These are phyloP conservation scores for Lipomyces chichibuensis DNA, from an alignment of 805 yeast genomes.

Conservation along the genomic window DNA sequence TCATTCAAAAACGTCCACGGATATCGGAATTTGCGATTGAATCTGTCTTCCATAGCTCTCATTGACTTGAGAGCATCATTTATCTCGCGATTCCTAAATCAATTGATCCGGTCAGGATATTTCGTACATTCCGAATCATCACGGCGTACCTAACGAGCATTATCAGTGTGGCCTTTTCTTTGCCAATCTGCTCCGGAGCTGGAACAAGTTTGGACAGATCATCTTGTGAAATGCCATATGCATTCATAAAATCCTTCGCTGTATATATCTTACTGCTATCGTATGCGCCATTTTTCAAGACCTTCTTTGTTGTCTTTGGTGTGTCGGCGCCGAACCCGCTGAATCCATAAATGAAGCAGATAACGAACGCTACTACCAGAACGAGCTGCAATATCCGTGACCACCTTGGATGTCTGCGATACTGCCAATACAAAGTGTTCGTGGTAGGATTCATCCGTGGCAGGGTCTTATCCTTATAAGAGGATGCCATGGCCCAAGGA, in stretches of 20 bases:
- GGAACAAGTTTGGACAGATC: slow-evolving; percentile 24
- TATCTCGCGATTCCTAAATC: slow-evolving; percentile 60
- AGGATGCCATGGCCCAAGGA: neutral
- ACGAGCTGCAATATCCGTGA: slow-evolving; percentile 9
- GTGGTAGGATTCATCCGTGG: slow-evolving; percentile 13
- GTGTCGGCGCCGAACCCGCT: slow-evolving; percentile 7
- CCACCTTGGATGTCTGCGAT: slow-evolving; percentile 13
- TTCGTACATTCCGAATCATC: neutral
- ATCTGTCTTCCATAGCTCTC: slow-evolving; percentile 73
- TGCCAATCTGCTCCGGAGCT: slow-evolving; percentile 45
- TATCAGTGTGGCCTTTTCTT: slow-evolving; percentile 80
- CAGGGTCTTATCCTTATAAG: slow-evolving; percentile 23
- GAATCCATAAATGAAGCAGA: slow-evolving; percentile 12
- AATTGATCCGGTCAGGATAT: neutral
- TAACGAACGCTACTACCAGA: slow-evolving; percentile 10
- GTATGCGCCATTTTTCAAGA: neutral
- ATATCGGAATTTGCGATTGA: slow-evolving; percentile 73
- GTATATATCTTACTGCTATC: slow-evolving; percentile 6
- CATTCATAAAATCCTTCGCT: slow-evolving; percentile 19
- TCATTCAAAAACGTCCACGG: slow-evolving; percentile 94
- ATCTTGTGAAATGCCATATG: slow-evolving; percentile 13
- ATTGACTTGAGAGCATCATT: slow-evolving; percentile 61
- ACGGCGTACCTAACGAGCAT: slow-evolving; percentile 68
- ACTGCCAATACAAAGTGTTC: slow-evolving; percentile 7
- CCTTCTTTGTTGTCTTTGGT: neutral